Evolutionary conservation across 139 green algal species (phyloP).

Genomic region (Chlamydomonas urium): DNA sequence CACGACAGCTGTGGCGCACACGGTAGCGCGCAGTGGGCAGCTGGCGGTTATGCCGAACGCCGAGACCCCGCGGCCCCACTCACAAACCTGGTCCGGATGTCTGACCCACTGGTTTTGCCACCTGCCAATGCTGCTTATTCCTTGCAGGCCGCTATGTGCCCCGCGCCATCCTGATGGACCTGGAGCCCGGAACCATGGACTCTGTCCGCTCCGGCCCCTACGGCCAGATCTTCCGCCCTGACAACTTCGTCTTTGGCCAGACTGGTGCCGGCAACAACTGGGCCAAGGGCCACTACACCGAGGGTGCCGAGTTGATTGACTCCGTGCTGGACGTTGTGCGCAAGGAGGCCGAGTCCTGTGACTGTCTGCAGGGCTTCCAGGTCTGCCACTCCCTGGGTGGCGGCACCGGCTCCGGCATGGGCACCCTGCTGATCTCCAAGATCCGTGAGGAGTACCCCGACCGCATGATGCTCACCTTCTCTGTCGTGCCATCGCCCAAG

Average conservation of each 20-base stretch:
- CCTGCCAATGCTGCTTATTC: neutral
- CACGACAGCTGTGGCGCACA: no score
- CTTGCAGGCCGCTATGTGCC: slow-evolving; percentile 93
- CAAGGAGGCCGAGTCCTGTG: slow-evolving; percentile 97
- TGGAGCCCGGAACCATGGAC: slow-evolving; percentile 98
- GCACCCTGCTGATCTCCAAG: slow-evolving; percentile 97
- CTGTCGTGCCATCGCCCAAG: slow-evolving; percentile 98
- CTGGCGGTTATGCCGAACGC: no score
- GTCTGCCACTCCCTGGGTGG: slow-evolving; percentile 94
- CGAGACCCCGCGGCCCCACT: no score
- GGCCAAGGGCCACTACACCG: slow-evolving; percentile 99
- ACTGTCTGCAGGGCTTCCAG: slow-evolving; percentile 99
- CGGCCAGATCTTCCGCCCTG: slow-evolving; percentile 94
- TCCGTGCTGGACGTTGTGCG: slow-evolving; percentile 97
- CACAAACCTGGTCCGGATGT: neutral
- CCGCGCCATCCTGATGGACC: slow-evolving; percentile 94
- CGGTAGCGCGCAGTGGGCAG: no score
- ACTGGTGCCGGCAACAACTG: slow-evolving; percentile 98
- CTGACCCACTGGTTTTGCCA: neutral
- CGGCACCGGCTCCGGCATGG: slow-evolving; percentile 97
- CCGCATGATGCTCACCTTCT: slow-evolving; percentile 99
- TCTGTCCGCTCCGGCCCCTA: slow-evolving; percentile 92
- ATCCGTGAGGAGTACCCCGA: slow-evolving; percentile 98
- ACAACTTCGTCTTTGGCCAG: slow-evolving; percentile 99
- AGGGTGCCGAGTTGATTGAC: slow-evolving; percentile 98